Evolutionary conservation across 148 eudicot genomes (phyloP).

Genomic region (Rhododendron mucronatum): DNA sequence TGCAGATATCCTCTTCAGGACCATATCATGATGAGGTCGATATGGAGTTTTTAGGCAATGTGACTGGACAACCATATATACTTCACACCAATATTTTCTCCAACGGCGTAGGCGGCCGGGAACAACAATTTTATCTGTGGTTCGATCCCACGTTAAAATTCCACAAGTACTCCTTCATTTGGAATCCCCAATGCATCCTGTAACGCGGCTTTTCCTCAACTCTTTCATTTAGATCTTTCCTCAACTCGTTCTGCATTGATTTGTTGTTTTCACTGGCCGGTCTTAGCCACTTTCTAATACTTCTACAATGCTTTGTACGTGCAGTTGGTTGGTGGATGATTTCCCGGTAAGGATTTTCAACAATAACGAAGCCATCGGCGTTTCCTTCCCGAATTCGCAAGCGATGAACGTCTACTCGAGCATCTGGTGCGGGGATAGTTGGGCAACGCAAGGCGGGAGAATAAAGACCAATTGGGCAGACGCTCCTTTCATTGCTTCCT

Average conservation of each 20-base stretch:
- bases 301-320: neutral
- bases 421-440: conserved; percentile 15
- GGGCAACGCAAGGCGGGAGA: conserved; percentile 15
- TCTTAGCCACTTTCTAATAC: neutral
- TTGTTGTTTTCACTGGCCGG: neutral
- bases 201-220: neutral
- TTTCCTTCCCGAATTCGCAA: conserved; percentile 12
- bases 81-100: conserved; percentile 5
- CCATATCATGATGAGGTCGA: conserved; percentile 7
- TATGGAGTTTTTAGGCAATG: conserved; percentile 11
- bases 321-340: conserved; percentile 10
- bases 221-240: too few relatives aligned
- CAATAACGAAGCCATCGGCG: conserved; percentile 9
- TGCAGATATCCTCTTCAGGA: conserved; percentile 14
- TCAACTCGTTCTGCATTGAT: too few relatives aligned
- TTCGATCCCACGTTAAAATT: neutral
- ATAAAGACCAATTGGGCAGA: conserved; percentile 11
- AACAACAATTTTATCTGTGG: conserved; percentile 10
- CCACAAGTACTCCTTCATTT: conserved; percentile 12
- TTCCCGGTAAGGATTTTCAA: conserved; percentile 9
- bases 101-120: conserved; percentile 7
- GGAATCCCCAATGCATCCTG: conserved; percentile 10
- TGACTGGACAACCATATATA: conserved; percentile 2
- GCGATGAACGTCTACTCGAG: conserved; percentile 15
- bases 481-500: conserved; percentile 13